Conservation (phyloP, 1,284 basidiomycete species). For the Ceratobasidium sp. region DNA sequence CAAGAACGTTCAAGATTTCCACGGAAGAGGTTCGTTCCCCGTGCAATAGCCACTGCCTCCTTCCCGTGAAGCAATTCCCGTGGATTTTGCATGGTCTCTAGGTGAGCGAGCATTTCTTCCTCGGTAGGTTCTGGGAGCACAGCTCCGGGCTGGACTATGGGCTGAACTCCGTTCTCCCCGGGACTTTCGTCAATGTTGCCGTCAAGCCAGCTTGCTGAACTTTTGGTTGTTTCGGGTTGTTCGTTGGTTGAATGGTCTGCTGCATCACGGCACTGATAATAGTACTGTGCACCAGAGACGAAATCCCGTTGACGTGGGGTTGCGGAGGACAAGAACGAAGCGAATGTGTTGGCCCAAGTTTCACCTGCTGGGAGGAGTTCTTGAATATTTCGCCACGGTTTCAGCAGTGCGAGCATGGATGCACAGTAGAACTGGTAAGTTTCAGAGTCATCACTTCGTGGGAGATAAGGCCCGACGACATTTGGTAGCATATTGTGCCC, state of each 20-base stretch:
- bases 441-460: conserved; percentile 18
- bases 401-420: conserved; percentile 21
- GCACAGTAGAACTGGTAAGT: conserved; percentile 14
- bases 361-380: neutral
- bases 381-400: conserved; percentile 26
- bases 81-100: neutral
- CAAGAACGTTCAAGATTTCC: too few relatives aligned
- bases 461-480: conserved; percentile 31
- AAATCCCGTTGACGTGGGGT: neutral
- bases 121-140: neutral
- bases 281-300: neutral
- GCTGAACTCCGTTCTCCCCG: neutral
- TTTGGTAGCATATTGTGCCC: conserved; percentile 35
- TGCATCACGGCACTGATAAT: neutral
- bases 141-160: neutral
- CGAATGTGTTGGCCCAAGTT: conserved; percentile 19
- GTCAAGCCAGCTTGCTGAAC: neutral
- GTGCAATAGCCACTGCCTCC: conserved; percentile 14
- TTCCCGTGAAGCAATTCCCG: neutral
- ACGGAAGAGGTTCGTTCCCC: neutral
- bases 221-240: neutral
- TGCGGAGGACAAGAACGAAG: neutral
- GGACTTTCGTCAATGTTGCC: neutral
- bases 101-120: neutral
- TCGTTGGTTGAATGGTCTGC: neutral